Evolutionary conservation across 2,329 filamentous ascomycete genomes (phyloP), one percentile per base, ranked within the genome.

Genomic region (Chaetomium sp.): DNA sequence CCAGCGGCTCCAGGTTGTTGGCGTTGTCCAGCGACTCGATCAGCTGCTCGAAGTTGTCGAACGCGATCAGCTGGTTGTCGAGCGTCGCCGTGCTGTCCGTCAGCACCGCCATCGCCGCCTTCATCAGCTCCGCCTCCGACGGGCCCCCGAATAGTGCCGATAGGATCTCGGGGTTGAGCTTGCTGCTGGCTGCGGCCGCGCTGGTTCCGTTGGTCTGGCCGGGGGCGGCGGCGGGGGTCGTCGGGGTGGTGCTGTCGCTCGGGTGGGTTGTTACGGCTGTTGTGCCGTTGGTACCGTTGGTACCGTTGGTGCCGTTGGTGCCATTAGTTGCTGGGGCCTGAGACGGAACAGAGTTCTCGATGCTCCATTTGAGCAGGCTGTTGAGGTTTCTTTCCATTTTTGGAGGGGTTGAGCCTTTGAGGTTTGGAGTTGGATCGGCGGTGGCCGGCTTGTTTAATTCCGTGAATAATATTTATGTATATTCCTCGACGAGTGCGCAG

Each of bases 11-110:
- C 71, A 99, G 85, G 79, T 97, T 96, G 82, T 98, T 99, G 65
- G 95, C 94, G 77, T 99, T 99, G 82, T 99, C 95, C 72, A 98
- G 87, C 68, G 86, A 88, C 81, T 97, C 93, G 72, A 97, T 90
- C 65, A 97, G 82, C 77, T 96, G 92, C 80, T 97, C 93, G 68
- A 97, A 90, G 80, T 97, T 97, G 84, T 97, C 93, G 78, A 96
- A 96, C 45, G 93, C 93, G 64, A 88, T 85, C 61, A 96, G 79
- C 76, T 91, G 92, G 78, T 92, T 86, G 51, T 92, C 89, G 57
- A 94, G 82, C 4, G 86, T 84, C 63, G 90, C 80, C 63, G 80
- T 71, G 85, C 82, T 70, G 21, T 87, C 86, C 10, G 82, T 84
- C 74, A 97, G 89, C 63, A 90, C 87, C 31, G 84, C 83, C 87